phyloP scores from a whole-genome alignment of 768 basidiomycete species.

The Boletellus emodensis region DNA sequence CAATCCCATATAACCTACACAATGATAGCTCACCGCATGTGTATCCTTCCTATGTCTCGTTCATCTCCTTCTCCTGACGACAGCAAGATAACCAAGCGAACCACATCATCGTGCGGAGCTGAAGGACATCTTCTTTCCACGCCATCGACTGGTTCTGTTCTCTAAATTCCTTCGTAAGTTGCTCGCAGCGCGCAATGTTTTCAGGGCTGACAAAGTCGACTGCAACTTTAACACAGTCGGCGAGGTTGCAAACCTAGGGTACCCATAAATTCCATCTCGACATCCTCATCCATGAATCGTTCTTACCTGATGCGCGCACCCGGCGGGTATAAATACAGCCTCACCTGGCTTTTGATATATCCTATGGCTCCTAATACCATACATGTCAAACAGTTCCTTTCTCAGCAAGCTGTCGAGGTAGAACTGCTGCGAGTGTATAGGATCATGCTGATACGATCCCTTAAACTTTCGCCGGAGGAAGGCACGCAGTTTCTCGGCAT shows the following conservation, averaged over 20 bases:
- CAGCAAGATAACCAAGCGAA: conserved; percentile 81
- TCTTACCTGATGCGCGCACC: conserved; percentile 83
- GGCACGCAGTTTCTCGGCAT: conserved; percentile 69
- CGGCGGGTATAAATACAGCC: conserved; percentile 94
- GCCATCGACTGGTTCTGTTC: conserved; percentile 81
- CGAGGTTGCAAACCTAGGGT: conserved; percentile 78
- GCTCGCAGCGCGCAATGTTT: conserved; percentile 83
- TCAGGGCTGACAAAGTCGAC: conserved; percentile 94
- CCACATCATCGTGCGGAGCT: conserved; percentile 91
- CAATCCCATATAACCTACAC: conserved; percentile 21
- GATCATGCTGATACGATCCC: conserved; percentile 60
- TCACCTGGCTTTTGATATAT: conserved; percentile 91
- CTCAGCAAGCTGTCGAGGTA: conserved; percentile 74
- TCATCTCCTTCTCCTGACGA: conserved; percentile 44
- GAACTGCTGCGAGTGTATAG: conserved; percentile 87
- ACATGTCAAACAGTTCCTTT: conserved; percentile 59
- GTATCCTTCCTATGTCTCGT: conserved; percentile 20
- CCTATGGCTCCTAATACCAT: conserved; percentile 73
- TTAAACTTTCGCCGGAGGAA: conserved; percentile 69
- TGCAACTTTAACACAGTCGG: conserved; percentile 96
- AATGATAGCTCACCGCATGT: conserved; percentile 1
- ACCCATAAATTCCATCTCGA: background rate
- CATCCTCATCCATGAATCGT: background rate
- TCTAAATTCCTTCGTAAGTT: conserved; percentile 83
- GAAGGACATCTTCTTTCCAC: conserved; percentile 94